phyloP scores from a whole-genome alignment of 306 rosid species.

The Prinsepia uniflora region DNA sequence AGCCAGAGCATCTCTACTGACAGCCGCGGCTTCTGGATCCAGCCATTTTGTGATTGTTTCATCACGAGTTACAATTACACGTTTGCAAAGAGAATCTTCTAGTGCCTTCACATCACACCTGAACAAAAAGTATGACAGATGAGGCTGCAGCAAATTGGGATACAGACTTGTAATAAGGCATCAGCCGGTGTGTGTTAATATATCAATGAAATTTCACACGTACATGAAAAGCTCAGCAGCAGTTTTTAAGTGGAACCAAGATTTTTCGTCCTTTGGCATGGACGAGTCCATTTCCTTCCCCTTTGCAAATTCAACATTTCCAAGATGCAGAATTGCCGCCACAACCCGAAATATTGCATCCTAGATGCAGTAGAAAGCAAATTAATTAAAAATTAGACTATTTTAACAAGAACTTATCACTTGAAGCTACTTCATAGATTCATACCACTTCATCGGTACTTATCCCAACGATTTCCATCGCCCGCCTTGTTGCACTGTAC shows the following conservation, averaged over 20 bases:
- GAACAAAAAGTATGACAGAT: conserved; percentile 23
- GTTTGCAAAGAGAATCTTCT: conserved; percentile 99
- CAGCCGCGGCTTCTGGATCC: conserved; percentile 89
- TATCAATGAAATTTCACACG: conserved; percentile 28
- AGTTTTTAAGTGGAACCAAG: conserved; percentile 74
- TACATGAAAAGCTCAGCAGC: conserved; percentile 94
- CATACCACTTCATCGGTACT: conserved; percentile 83
- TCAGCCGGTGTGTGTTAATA: conserved; percentile 22
- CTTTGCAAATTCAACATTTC: conserved; percentile 90
- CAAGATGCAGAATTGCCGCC: conserved; percentile 96
- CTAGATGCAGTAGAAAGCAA: conserved; percentile 35
- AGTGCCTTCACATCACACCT: conserved; percentile 97
- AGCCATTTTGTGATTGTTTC: conserved; percentile 88
- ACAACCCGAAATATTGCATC: conserved; percentile 97
- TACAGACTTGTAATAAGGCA: conserved; percentile 17
- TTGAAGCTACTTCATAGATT: conserved; percentile 20
- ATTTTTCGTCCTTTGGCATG: conserved; percentile 83
- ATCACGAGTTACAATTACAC: conserved; percentile 93
- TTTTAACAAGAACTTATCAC: conserved; percentile 21
- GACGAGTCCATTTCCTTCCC: conserved; percentile 92
- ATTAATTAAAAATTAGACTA: conserved; percentile 20
- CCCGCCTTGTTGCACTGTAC: conserved; percentile 72
- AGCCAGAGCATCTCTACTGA: conserved; percentile 96
- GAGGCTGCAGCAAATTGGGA: conserved; percentile 21
- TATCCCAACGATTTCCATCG: conserved; percentile 98